phyloP scores from a whole-genome alignment of 75 land plant species.

The Larix kaempferi region DNA sequence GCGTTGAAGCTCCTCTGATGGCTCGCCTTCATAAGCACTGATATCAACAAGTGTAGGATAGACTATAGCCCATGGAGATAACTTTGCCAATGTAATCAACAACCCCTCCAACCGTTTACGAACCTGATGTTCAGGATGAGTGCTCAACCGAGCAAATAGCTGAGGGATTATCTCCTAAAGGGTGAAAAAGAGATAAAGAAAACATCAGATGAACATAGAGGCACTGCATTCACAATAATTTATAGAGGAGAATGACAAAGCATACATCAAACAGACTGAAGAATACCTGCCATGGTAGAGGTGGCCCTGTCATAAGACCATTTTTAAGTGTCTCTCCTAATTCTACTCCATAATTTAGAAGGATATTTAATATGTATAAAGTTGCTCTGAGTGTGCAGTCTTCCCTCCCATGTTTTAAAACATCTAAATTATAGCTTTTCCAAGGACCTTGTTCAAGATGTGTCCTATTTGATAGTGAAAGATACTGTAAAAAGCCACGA shows the following conservation, averaged over 20 bases:
- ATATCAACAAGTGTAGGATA: constrained; percentile 90
- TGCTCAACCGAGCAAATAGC: constrained; percentile 88
- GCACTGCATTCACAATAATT: background rate
- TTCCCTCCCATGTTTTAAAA: constrained; percentile 31
- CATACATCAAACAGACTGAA: background rate
- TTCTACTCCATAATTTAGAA: constrained; percentile 92
- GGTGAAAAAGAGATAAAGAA: constrained; percentile 6
- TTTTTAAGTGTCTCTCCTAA: constrained; percentile 68
- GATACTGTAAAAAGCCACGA: constrained; percentile 75
- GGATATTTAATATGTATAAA: constrained; percentile 73
- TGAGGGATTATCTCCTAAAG: constrained; percentile 89
- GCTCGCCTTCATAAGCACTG: constrained; percentile 68
- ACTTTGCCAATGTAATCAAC: constrained; percentile 72
- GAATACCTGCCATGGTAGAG: constrained; percentile 90
- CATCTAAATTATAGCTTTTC: constrained; percentile 11
- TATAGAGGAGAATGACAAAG: background rate
- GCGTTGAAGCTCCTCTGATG: constrained; percentile 84
- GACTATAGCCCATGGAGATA: constrained; percentile 97
- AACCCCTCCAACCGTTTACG: constrained; percentile 78
- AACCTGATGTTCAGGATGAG: constrained; percentile 83
- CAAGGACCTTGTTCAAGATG: constrained; percentile 7
- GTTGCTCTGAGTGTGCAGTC: constrained; percentile 68
- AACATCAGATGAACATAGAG: background rate
- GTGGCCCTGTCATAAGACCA: constrained; percentile 65
- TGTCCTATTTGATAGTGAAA: constrained; percentile 54